These are phyloP conservation scores for Torrubiella hemipterigena DNA, from an alignment of 2,329 filamentous ascomycete genomes.

Conservation along the genomic window DNA sequence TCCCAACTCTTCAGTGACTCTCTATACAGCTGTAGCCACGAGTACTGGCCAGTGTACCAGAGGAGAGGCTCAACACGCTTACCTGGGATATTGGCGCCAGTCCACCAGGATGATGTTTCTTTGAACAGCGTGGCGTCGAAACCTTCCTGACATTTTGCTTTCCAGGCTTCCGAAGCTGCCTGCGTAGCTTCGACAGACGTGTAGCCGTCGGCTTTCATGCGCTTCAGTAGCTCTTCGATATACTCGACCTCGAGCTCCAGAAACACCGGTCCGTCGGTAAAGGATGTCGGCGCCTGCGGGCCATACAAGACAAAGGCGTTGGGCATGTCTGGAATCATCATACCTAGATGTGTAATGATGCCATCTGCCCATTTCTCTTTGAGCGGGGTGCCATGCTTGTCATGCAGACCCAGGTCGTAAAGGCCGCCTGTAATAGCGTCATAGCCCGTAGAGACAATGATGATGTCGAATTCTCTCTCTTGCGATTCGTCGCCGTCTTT, in stretches of 20 bases:
- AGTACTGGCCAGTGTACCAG: not conserved
- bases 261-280: conserved; percentile 1
- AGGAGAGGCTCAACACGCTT: not conserved
- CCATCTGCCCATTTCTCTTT: conserved; percentile 7
- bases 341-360: conserved; percentile 9
- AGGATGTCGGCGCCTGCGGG: conserved; percentile 1
- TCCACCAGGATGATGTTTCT: not conserved
- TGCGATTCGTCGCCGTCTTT: not conserved
- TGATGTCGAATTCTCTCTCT: not conserved
- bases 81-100: conserved; percentile 1
- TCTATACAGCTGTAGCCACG: not conserved
- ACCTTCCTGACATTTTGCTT: not conserved
- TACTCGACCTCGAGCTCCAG: not conserved
- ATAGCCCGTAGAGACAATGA: conserved; percentile 9
- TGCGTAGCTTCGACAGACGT: not conserved
- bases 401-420: conserved; percentile 9
- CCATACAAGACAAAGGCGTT: conserved; percentile 2
- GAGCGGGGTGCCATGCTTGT: conserved; percentile 7
- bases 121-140: not conserved
- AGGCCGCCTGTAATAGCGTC: conserved; percentile 10
- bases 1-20: not conserved
- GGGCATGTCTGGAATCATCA: conserved; percentile 1
- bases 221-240: not conserved
- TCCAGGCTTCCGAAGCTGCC: not conserved
- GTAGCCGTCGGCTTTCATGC: not conserved